Base-by-base conservation (phyloP, 2,329 filamentous ascomycete species). In the Fusarium sulawesiense region DNA sequence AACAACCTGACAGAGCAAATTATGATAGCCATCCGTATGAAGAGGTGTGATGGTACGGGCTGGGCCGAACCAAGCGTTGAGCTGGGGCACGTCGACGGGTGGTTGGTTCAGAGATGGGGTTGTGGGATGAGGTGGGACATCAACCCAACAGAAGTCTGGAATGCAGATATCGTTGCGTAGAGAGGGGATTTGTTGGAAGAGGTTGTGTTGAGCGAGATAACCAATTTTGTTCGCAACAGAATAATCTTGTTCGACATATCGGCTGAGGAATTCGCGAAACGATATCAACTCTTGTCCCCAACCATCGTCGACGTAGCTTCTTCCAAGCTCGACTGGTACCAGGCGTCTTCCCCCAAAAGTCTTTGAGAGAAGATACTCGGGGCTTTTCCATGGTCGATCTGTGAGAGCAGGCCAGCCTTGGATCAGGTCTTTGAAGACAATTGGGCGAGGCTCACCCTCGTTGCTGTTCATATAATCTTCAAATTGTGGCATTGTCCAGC, bases 21-120 rank as follows among this genome's bases (percentile, higher is more conserved):
- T 98, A 77, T 98, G 93, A 78, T 98, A 97, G 2, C 92, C 93
- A 76, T 98, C 96, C 3, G 93, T 97, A 79, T 99, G 96, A 1
- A 98, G 84, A 3, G 96, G 96, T 1, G 94, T 97, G 68, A 97
- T 94, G 1, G 96, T 98, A 51, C 89, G 90, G 0, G 89, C 84
- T 0, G 96, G 96, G 0, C 96, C 96, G 68, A 98, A 91, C 96
- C 96, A 99, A 10, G 93, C 94, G 79, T 98, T 97, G 20, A 97
- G 84, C 45, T 92, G 83, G 0, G 93, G 93, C 23, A 88, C 85
- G 9, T 83, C 84, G 14, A 87, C 79, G 40, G 81, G 79, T 4
- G 81, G 78, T 57, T 82, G 80, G 70, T 82, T 70, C 41, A 78
- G 74, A 7, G 75, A 63, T 8, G 76, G 57, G 49, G 80, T 77